phyloP scores from a whole-genome alignment of 2,329 filamentous ascomycete species.

The Domatiomyces globalis region DNA sequence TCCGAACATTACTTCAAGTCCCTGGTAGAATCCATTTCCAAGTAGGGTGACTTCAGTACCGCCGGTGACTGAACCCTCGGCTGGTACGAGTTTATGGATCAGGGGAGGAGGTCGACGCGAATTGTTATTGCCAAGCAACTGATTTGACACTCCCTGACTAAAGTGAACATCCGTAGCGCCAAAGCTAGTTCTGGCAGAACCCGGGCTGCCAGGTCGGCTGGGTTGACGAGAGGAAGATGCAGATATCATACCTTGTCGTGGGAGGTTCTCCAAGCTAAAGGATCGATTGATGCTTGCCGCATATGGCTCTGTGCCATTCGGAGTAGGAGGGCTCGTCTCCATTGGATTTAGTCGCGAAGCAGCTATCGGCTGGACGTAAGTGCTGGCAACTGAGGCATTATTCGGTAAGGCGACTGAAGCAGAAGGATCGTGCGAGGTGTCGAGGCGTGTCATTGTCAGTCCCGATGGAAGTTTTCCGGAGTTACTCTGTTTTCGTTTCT shows the following conservation, averaged over 20 bases:
- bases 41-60: constrained; percentile 79
- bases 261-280: constrained; percentile 51
- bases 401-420: constrained; percentile 24
- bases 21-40: constrained; percentile 65
- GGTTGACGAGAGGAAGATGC: constrained; percentile 58
- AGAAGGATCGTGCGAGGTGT: constrained; percentile 36
- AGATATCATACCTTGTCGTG: constrained; percentile 53
- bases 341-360: constrained; percentile 35
- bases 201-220: constrained; percentile 66
- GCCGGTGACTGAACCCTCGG: constrained; percentile 65
- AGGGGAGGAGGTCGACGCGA: constrained; percentile 43
- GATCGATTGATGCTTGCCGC: constrained; percentile 45
- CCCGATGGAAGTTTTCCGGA: constrained; percentile 55
- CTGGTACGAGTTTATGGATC: constrained; percentile 72
- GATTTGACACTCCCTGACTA: constrained; percentile 20
- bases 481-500: constrained; percentile 68
- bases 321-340: constrained; percentile 49
- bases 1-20: constrained; percentile 75
- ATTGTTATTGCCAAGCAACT: constrained; percentile 25
- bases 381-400: constrained; percentile 25
- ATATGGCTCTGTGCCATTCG: constrained; percentile 49
- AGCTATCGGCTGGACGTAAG: constrained; percentile 18
- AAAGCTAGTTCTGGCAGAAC: constrained; percentile 31
- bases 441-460: constrained; percentile 69
- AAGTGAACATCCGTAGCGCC: constrained; percentile 24